Base-by-base conservation (phyloP, 1,284 basidiomycete genomes). In the Malassezia arunalokei region DNA sequence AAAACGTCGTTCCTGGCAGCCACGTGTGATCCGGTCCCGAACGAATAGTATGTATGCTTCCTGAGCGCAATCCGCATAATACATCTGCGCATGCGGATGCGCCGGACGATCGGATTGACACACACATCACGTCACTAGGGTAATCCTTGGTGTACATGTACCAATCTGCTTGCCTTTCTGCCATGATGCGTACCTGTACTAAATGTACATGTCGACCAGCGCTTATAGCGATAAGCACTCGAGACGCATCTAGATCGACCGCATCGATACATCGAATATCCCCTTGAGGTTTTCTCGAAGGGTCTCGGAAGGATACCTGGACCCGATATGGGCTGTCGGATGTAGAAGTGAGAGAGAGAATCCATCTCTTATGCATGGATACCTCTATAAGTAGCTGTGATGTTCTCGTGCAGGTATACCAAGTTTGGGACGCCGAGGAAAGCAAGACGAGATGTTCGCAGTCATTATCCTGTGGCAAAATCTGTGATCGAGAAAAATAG, bases 181-280 rank as follows among this genome's bases (percentile, higher is more conserved):
- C 29, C 17, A 40, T 15, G 31, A 15, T 14, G 5, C 15, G 27
- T 5, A 11, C 27, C 8, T 20, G 9, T 24, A 47, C 38, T 20
- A 47, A 33, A n/a, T 32, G 17, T 15, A 49, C 33, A 17, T 8
- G n/a, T 35, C 40, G 35, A 15, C 46, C 51, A 11, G 47, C 33
- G n/a, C 51, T 45, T 38, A 31, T 11, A 7, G 27, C 17, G 17
- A 32, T 20, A 8, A 46, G n/a, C 29, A 39, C 33, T 15, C 15
- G 11, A 35, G 33, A 15, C 33, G 33, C 15, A 11, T 12, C 11
- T 9, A 47, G 20, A 8, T 47, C 44, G 27, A 24, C n/a, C 1
- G 35, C 44, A 28, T 39, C 35, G 17, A 54, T 33, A 17, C 52
- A 54, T 14, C 52, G 33, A 15, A 54, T 15, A 38, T 54, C 52